Evolutionary conservation across 2,329 filamentous ascomycete genomes (phyloP).

Genomic region (Microdochium nivale): DNA sequence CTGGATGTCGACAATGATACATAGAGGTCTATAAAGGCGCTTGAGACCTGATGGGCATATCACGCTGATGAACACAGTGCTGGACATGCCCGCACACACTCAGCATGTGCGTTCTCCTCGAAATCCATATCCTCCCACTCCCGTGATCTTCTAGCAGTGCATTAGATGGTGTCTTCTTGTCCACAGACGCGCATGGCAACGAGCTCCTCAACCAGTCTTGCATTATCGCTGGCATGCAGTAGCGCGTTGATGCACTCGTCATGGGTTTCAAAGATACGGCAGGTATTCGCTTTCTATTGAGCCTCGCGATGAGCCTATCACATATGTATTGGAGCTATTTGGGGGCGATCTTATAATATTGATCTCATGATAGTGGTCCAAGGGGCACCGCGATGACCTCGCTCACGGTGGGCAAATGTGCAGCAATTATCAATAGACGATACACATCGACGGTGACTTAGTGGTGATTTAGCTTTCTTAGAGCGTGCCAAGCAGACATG

Average conservation of each 20-base stretch:
- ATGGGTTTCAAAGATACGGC: slow-evolving; percentile 39
- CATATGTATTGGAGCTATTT: slow-evolving; percentile 45
- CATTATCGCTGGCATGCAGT: slow-evolving; percentile 37
- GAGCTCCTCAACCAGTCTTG: slow-evolving; percentile 40
- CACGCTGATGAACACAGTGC: slow-evolving; percentile 60
- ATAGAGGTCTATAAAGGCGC: slow-evolving; percentile 53
- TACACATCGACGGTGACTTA: too few species aligned
- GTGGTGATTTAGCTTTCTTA: too few species aligned
- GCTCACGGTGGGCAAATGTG: too few species aligned
- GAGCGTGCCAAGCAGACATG: too few species aligned
- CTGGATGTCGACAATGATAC: slow-evolving; percentile 50
- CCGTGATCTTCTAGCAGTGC: too few species aligned
- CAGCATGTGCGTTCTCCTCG: too few species aligned
- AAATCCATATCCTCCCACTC: too few species aligned
- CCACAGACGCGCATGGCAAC: slow-evolving; percentile 46
- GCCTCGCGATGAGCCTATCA: slow-evolving; percentile 44
- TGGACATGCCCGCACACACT: slow-evolving; percentile 15
- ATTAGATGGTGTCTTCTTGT: slow-evolving; percentile 37
- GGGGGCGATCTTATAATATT: slow-evolving; percentile 47
- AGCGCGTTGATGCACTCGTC: slow-evolving; percentile 47
- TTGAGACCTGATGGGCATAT: slow-evolving; percentile 53
- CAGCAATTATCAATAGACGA: too few species aligned
- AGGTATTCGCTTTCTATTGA: slow-evolving; percentile 48
- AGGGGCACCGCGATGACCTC: too few species aligned
- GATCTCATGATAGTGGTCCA: too few species aligned